These are phyloP conservation scores for Fragaria vesca DNA, from an alignment of 306 rosid genomes.

Conservation along the genomic window DNA sequence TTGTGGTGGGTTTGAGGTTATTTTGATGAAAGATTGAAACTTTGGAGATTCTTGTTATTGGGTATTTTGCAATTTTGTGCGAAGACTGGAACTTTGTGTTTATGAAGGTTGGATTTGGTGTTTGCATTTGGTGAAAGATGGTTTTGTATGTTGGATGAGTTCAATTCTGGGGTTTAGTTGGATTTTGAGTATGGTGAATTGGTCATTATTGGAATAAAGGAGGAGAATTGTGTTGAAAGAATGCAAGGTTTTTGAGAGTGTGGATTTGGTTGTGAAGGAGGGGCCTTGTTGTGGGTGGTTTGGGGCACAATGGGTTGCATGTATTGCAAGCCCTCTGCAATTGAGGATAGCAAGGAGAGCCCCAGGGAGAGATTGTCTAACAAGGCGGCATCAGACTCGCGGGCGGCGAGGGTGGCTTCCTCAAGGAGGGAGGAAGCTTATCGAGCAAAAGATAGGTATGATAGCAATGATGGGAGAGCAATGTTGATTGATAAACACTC, in stretches of 20 bases:
- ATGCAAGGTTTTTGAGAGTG: constrained; percentile 37
- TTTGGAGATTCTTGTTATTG: constrained; percentile 33
- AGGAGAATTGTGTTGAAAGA: constrained; percentile 31
- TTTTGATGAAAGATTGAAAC: constrained; percentile 28
- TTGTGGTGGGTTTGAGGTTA: constrained; percentile 26
- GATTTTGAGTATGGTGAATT: constrained; percentile 20
- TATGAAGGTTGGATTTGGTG: constrained; percentile 26
- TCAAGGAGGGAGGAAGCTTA: constrained; percentile 79
- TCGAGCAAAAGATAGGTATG: constrained; percentile 60
- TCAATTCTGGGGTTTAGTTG: constrained; percentile 30
- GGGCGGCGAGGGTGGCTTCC: constrained; percentile 57
- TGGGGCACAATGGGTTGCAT: constrained; percentile 75
- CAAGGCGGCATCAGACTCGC: constrained; percentile 54
- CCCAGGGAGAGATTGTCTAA: constrained; percentile 73
- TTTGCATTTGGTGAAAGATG: constrained; percentile 31
- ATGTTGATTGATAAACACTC: constrained; percentile 65
- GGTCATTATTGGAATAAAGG: constrained; percentile 24
- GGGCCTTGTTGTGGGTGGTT: constrained; percentile 44
- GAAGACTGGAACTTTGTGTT: constrained; percentile 8
- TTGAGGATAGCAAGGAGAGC: constrained; percentile 94
- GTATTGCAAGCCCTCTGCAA: constrained; percentile 92
- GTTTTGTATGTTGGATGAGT: constrained; percentile 28
- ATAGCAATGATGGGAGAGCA: constrained; percentile 60
- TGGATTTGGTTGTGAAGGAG: constrained; percentile 46
- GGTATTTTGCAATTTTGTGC: constrained; percentile 17